These are phyloP conservation scores for Penicillium pancosmium DNA, from an alignment of 495 filamentous ascomycete species.

Conservation along the genomic window DNA sequence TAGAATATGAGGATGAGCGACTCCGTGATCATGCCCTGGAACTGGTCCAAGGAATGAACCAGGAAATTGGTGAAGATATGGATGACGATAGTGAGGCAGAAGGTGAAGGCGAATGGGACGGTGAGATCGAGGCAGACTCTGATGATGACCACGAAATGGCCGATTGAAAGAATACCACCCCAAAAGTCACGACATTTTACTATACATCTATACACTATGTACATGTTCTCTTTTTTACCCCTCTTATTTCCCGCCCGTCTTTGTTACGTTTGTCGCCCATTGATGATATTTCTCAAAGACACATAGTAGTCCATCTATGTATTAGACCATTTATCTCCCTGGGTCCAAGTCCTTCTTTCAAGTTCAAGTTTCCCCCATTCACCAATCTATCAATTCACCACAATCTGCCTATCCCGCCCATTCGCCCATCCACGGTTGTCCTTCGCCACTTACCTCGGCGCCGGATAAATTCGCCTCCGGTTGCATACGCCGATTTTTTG, in stretches of 20 bases:
- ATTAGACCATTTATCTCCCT: neutral
- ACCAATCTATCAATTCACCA: no score
- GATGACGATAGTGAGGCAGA: constrained; percentile 52
- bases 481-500: constrained; percentile 32
- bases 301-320: neutral
- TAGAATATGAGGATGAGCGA: constrained; percentile 57
- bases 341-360: neutral
- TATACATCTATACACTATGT: constrained; percentile 11
- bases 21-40: constrained; percentile 57
- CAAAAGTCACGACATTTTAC: neutral
- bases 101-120: constrained; percentile 48
- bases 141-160: constrained; percentile 55
- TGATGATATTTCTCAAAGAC: constrained; percentile 39
- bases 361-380: no score
- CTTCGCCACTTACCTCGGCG: constrained; percentile 26
- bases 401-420: neutral
- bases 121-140: constrained; percentile 44
- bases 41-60: constrained; percentile 58
- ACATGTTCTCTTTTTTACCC: constrained; percentile 22
- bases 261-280: constrained; percentile 11
- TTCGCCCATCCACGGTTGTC: constrained; percentile 13
- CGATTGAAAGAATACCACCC: constrained; percentile 38
- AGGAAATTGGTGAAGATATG: constrained; percentile 58
- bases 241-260: neutral
- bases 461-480: constrained; percentile 44